These are phyloP conservation scores for Trichoderma polysporum DNA, from an alignment of 2,329 filamentous ascomycete species.

Conservation along the genomic window DNA sequence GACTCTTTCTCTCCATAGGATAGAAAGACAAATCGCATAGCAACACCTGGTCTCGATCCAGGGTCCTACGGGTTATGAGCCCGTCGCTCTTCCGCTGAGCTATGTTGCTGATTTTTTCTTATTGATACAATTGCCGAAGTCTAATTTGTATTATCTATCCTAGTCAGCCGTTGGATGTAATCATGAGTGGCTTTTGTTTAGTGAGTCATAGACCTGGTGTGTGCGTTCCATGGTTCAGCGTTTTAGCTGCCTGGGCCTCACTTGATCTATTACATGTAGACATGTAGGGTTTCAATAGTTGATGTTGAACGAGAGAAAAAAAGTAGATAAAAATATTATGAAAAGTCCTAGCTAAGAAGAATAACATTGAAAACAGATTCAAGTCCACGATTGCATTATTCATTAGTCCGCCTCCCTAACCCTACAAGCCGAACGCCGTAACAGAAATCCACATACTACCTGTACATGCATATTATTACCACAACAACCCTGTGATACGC, in stretches of 20 bases:
- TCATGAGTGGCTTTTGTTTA: background rate
- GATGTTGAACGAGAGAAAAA: too few relatives aligned
- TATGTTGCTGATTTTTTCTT: constrained; percentile 25
- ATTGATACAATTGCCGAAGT: background rate
- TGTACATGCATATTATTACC: background rate
- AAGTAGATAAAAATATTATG: too few relatives aligned
- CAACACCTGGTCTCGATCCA: constrained; percentile 23
- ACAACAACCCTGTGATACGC: background rate
- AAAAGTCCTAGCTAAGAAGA: too few relatives aligned
- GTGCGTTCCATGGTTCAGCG: background rate
- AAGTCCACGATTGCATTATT: too few relatives aligned
- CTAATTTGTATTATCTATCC: background rate
- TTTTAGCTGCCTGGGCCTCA: background rate
- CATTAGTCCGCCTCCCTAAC: background rate
- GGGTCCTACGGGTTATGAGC: constrained; percentile 34
- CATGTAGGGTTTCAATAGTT: too few relatives aligned
- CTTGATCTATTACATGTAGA: too few relatives aligned
- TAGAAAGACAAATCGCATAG: constrained; percentile 25
- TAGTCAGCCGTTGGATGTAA: background rate
- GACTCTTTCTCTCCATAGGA: background rate
- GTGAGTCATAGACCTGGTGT: background rate
- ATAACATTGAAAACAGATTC: too few relatives aligned
- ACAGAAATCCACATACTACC: too few relatives aligned
- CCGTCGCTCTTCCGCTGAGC: constrained; percentile 34
- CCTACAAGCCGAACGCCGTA: background rate